Base-by-base conservation (phyloP, 1,139 yeast species). In the Suhomyces wounanorum region DNA sequence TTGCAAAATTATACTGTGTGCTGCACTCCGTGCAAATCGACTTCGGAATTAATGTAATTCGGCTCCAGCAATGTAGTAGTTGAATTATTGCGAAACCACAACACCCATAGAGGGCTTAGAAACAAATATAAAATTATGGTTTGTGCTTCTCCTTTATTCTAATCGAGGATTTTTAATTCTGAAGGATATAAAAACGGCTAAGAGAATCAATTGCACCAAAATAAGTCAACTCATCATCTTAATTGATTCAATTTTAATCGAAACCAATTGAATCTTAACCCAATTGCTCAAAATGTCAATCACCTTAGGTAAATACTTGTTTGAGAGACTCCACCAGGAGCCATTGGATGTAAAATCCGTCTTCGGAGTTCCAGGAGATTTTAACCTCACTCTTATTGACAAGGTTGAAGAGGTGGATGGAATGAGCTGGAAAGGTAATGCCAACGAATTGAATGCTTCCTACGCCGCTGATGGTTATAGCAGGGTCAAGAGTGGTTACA, bases 381-480 rank as follows among this genome's bases (percentile, higher is more conserved):
- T 86, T 79, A 87, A 86, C 69, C 75, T 87, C 59, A 73, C 85
- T 13, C 70, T 87, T 44, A 74, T 87, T 48, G 94, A 87, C 64
- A 82, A 83, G 63, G 73, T 87, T 58, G 79, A 83, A 57, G 81
- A 81, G 49, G 87, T 83, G 26, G 79, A 79, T 3, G 84, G 43
- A 40, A 47, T 51, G 52, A 51, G 18, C 42, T 85, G 90, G 90
- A 83, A 83, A 44, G 89, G 89, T 54, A 83, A 83, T 65, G 84
- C 87, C 64, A 85, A 85, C 62, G 90, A 85, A 69, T 77, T 85
- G 71, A 84, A 84, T 66, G 88, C 89, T 21, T 84, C 87, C 31
- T 85, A 84, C 63, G 82, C 88, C 43, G 85, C 87, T 39, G 90
- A 85, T 66, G 90, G 89, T 49, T 85, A 85, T 69, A 81, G 88